Base-by-base conservation (phyloP, 345 rosid species). In the Capsella bursapastoris region DNA sequence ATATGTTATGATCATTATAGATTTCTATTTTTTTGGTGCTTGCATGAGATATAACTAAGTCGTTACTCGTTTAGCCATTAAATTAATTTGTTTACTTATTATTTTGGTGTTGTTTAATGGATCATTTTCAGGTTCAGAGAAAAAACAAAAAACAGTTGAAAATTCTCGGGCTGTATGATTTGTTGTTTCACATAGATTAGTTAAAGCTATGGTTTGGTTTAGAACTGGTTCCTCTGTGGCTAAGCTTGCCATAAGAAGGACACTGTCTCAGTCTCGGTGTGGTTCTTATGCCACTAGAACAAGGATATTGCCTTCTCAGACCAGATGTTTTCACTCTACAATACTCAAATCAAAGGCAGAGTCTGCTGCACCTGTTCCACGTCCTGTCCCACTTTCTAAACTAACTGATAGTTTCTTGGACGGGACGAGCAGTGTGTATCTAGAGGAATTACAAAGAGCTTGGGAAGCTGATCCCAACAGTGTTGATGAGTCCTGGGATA, bases 401-500 rank as follows among this genome's bases (percentile, higher is more conserved):
- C 81, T 90, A 27, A 82, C 94, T 52, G 97, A 91, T 73, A 89
- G 84, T 56, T 91, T 91, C 73, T 77, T 91, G 38, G 95, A 89
- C 79, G 95, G 87, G 27, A 85, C 97, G 2, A 91, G 92, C 51
- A 89, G 92, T 76, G 90, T 89, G 2, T 91, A 91, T 74, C 70
- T 89, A 7, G 97, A 91, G 78, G 92, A 87, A 86, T 83, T 91
- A 25, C 92, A 91, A 51, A 80, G 86, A 55, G 85, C 97, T 15
- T 89, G 97, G 97, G 90, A 91, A 75, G 85, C 88, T 76, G 92
- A 91, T 34, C 89, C 92, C 1, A 69, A 70, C 60, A 89, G 87
- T 49, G 92, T 89, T 29, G 97, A 91, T 78, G 97, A 89, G 75
- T 87, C 97, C 0, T 91, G 95, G 95, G 94, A 91, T 59, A 88